Percentiles rank a stretch among this genome's conserved stretches.
Evolutionary conservation across 2,329 filamentous ascomycete genomes (phyloP).

Genomic region (Pestalotiopsis sp.): DNA sequence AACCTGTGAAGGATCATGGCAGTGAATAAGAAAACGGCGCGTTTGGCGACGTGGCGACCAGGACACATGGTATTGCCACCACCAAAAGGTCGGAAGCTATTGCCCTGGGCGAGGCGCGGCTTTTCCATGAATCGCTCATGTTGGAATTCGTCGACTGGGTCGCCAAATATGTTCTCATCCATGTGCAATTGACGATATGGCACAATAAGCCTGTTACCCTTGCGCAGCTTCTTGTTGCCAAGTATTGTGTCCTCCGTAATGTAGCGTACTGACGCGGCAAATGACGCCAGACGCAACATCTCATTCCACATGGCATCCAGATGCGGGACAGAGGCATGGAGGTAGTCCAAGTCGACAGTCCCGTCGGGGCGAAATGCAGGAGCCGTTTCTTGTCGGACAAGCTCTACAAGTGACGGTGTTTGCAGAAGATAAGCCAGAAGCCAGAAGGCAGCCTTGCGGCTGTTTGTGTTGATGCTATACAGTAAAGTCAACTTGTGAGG

Average conservation of each 20-base stretch:
- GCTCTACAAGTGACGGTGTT: background rate
- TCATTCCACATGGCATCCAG: conserved; percentile 2
- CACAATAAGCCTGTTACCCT: background rate
- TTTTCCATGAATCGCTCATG: background rate
- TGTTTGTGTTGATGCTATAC: conserved; percentile 7
- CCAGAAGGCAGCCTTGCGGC: conserved; percentile 9
- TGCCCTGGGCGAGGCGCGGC: background rate
- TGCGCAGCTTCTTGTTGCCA: background rate
- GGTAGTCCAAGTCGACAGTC: conserved; percentile 2
- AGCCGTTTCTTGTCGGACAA: background rate
- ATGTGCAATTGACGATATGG: conserved; percentile 1
- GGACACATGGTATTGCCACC: background rate
- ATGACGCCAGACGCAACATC: background rate
- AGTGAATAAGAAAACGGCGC: background rate
- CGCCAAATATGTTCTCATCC: background rate
- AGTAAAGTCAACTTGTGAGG: background rate
- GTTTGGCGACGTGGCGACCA: background rate
- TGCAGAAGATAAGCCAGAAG: conserved; percentile 3
- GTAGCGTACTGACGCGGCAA: background rate
- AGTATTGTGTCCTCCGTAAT: background rate
- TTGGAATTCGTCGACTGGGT: background rate
- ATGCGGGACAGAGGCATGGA: background rate
- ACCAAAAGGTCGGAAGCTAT: conserved; percentile 1
- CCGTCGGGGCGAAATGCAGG: background rate
- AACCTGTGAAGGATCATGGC: background rate